Conservation (phyloP, 805 yeast species). For the Candida methanosorbosa region DNA sequence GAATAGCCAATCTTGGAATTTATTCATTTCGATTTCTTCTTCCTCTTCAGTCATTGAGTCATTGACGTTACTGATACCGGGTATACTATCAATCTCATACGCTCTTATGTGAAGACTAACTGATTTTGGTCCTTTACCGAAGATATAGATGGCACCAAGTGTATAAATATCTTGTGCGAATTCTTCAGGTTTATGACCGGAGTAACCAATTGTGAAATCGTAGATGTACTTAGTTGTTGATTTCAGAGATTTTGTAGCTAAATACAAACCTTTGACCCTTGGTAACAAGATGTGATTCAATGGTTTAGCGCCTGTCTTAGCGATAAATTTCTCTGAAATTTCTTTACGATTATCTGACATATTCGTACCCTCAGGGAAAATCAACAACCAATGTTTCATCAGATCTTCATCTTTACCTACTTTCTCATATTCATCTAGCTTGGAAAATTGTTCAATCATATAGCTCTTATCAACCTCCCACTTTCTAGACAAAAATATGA, state of each 20-base stretch:
- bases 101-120: conserved; percentile 61
- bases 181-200: conserved; percentile 52
- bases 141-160: conserved; percentile 50
- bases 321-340: conserved; percentile 51
- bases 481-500: conserved; percentile 73
- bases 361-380: conserved; percentile 96
- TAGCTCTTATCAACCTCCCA: conserved; percentile 71
- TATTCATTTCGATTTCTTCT: conserved; percentile 25
- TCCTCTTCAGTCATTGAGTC: conserved; percentile 31
- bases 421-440: conserved; percentile 31
- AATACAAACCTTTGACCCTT: conserved; percentile 69
- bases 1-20: conserved; percentile 70
- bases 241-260: conserved; percentile 48
- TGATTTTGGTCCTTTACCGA: conserved; percentile 62
- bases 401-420: conserved; percentile 17
- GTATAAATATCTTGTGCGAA: conserved; percentile 76
- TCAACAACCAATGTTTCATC: conserved; percentile 50
- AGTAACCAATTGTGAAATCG: conserved; percentile 79
- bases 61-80: conserved; percentile 29
- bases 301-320: conserved; percentile 36
- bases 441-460: conserved; percentile 53
- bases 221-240: conserved; percentile 51
- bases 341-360: conserved; percentile 55
- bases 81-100: conserved; percentile 52
- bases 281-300: conserved; percentile 72